Base-by-base conservation (phyloP, 208 protist species). In the Acanthamoeba healyi region DNA sequence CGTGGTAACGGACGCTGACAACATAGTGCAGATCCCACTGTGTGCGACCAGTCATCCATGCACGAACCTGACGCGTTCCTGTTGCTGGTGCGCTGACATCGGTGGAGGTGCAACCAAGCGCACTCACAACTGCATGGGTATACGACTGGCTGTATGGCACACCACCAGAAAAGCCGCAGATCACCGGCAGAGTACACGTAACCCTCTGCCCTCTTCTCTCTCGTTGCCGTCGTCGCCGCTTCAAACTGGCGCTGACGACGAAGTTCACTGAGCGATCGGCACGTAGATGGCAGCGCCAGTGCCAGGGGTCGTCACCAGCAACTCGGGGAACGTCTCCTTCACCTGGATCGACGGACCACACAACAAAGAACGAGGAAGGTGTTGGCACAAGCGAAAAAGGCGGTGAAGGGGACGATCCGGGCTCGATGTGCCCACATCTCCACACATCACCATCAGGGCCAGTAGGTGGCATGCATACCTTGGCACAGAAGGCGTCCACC, bases 271-370 rank as follows among this genome's bases (percentile, higher is more conserved):
- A 29, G 70, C 38, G 32, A 34, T 29, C 19, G 70, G 70, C 12
- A 79, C 38, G 42, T 84, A 84, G 74, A 84, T 10, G n/a, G 74
- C 74, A 29, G 74, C 74, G 38, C 74, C 74, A 2, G 74, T 84
- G n/a, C 74, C 74, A 19, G 74, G 74, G n/a, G 4, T 84, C 29
- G 74, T 84, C 24, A 84, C 74, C 42, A 84, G 42, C 74, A 84
- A 19, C 26, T 84, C 74, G 19, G 74, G 44, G 74, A 84, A 84
- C 44, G 14, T 49, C 26, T 26, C 42, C 42, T 84, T 84, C 26
- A 84, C 74, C 74, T 84, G n/a, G 63, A 32, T 32, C 10, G 10
- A 19, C 29, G 14, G 6, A 29, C 61, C 24, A 70, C 19, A 10
- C 10, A 19, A 58, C 10, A 58, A 58, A 72, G 26, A 81, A 32